Base-by-base conservation (phyloP, 352 stramenopile genomes). In the Globisporangium nodosum region DNA sequence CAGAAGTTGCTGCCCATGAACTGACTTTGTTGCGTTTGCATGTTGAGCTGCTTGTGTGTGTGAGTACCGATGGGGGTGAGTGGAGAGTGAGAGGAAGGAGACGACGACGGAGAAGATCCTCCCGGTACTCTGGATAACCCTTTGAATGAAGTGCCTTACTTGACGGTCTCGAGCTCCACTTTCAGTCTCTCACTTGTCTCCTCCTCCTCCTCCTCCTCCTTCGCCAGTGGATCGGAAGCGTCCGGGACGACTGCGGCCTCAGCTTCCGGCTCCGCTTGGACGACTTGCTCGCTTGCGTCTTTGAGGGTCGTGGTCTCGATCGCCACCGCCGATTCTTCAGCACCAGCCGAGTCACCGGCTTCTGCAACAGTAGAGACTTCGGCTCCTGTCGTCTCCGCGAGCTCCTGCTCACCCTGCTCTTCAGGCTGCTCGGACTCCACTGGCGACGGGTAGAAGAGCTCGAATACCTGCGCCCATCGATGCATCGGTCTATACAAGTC, bases 1-100 rank as follows among this genome's bases (percentile, higher is more conserved):
- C 71, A 81, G 71, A 77, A 63, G 52, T 31, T 54, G 49, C 39
- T 61, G 39, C 30, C 30, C 20, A 59, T 11, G 16, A 52, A 3
- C 8, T 21, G 7, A 49, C 39, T 50, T n/a, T 58, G 40, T 42
- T 21, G 49, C 30, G 30, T 21, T 27, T 54, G 45, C 24, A 54
- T 61, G 55, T 47, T 6, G 31, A 47, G 35, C 13, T 58, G 57
- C 39, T 47, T 53, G 27, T 56, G 57, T 43, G 31, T 42, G 37
- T 60, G 45, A 49, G 33, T 63, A 47, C 31, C n/a, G 27, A 21
- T 43, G n/a, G 16, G 55, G n/a, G 21, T 31, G 18, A 42, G 56
- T 5, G 27, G 31, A 27, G 49, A 42, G 30, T 16, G 48, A 52
- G 15, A 18, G 15, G 9, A 6, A 9, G 7, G 20, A 12, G 8